A percentile compares a stretch with the other conserved stretches of the same genome.
Evolutionary conservation across 148 eudicot genomes (phyloP).

Genomic region (Beta vulgaris): DNA sequence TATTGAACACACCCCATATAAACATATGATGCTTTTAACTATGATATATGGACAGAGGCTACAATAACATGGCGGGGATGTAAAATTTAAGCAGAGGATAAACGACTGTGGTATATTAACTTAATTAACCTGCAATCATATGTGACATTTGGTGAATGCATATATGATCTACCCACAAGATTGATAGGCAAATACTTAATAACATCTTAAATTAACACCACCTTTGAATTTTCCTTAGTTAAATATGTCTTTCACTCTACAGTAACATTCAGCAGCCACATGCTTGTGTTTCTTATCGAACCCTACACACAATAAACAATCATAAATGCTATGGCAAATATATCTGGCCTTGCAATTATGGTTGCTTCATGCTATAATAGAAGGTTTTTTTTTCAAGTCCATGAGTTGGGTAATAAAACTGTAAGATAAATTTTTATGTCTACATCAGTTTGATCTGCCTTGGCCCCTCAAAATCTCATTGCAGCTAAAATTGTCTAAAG

Average conservation of each 20-base stretch:
- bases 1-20: too few species aligned
- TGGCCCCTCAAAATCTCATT: slow-evolving; percentile 10
- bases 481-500: not conserved
- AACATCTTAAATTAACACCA: not conserved
- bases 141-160: too few species aligned
- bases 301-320: slow-evolving; percentile 1
- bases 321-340: not conserved
- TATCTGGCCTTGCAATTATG: not conserved
- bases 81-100: not conserved
- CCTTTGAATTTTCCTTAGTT: not conserved
- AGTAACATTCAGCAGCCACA: not conserved
- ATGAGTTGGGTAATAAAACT: not conserved
- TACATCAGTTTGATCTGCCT: not conserved
- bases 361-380: not conserved
- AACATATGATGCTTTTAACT: too few species aligned
- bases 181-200: not conserved
- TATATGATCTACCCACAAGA: too few species aligned
- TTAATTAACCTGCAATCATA: too few species aligned
- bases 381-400: not conserved
- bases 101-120: not conserved
- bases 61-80: not conserved
- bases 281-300: not conserved
- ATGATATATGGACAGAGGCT: not conserved
- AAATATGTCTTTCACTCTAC: not conserved
- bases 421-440: too few species aligned